Base-by-base conservation (phyloP, 495 filamentous ascomycete species). In the Oidiodendron maius region DNA sequence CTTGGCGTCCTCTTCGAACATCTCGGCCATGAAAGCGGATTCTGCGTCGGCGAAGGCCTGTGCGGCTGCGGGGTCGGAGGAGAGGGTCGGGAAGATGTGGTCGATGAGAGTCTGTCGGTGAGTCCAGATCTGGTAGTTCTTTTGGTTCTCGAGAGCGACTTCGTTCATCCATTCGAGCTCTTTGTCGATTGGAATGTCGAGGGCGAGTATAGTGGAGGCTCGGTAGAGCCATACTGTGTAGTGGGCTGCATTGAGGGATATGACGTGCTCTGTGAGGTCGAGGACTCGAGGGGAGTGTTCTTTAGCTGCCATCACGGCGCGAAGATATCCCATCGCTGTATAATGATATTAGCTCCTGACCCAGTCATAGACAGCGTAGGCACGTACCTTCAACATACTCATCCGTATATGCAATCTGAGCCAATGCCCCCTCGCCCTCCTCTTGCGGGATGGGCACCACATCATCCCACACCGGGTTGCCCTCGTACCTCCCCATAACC, bases 91-190 rank as follows among this genome's bases (percentile, higher is more conserved):
- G 62, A 68, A 72, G 59, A 86, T 78, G 57, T 77, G 68, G 42
- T 86, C 76, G 61, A 96, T 76, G 16, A 98, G 69, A 28, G 89
- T 74, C 65, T 96, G 87, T 21, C 93, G 86, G 64, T 97, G 94
- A 60, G 96, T 89, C 93, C 93, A 97, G 61, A 97, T 97, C 64
- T 98, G 93, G 67, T 96, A 98, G 64, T 97, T 98, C 64, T 98
- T 98, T 58, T 91, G 78, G 59, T 95, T 82, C 21, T 78, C 76
- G 36, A 95, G 67, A 3, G 93, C 84, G 15, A 95, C 76, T 2
- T 74, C 70, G 60, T 96, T 95, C 18, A 98, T 66, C 88, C 90
- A 98, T 34, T 74, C 69, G 20, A 96, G 65, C 62, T 98, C 93
- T 48, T 84, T 72, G 0, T 61, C 60, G 42, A 96, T 75, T 50